Base-by-base conservation (phyloP, 495 filamentous ascomycete genomes). In the Neurospora sp. region DNA sequence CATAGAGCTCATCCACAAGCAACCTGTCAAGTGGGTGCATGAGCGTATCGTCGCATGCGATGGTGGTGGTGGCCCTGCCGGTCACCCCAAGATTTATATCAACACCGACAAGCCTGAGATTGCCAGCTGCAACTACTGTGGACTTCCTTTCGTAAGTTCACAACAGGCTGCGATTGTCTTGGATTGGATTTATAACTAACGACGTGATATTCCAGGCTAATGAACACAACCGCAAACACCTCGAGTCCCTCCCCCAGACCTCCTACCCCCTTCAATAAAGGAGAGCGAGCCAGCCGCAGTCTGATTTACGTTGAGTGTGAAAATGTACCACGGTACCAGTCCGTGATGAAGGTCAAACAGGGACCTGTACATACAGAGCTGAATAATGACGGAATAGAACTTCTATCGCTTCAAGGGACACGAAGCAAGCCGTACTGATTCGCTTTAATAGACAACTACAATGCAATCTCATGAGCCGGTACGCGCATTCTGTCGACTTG, bases 21-120 rank as follows among this genome's bases (percentile, higher is more conserved):
- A 98, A 82, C 96, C 94, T 9, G 96, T 99, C 41, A 88, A 90
- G 78, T 99, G 95, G 94, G 92, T 89, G 69, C 91, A 96, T 81
- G 88, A 92, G 74, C 85, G 89, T 69, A 80, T 92, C 42, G 95
- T 96, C 66, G 89, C 88, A 71, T 99, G 96, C 80, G 94, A 98
- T 79, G 96, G 96, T 71, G 96, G 96, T 71, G 96, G 96, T 74
- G 96, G 96, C 22, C 91, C 95, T 70, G 84, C 92, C 42, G 96
- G 96, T 37, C 96, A 99, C 83, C 96, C 96, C 46, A 87, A 88
- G 79, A 91, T 99, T 82, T 99, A 92, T 82, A 99, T 99, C 87
- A 99, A 99, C 83, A 90, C 92, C 75, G 96, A 99, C 84, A 98
- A 98, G 87, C 91, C 96, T 72, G 89, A 97, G 85, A 97, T 99